Conservation (phyloP, 257 asterid genomes). For the Linaria vulgaris region DNA sequence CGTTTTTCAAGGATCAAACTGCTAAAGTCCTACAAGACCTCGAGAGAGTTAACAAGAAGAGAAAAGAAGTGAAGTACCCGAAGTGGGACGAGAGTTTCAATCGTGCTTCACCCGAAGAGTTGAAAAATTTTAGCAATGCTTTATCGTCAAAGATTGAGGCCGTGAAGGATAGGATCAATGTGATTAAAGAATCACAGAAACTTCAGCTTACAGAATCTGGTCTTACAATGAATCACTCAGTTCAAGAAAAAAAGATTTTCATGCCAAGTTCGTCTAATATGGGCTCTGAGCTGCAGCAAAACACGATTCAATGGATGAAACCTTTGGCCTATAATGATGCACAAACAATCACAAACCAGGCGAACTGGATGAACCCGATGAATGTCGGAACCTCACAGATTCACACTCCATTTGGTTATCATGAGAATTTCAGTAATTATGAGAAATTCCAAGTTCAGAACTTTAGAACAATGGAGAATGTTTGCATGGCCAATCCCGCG, state of each 20-base stretch:
- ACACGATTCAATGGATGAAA: neutral
- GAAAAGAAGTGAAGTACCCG: neutral
- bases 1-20: conserved; percentile 13
- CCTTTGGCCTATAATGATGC: conserved; percentile 2
- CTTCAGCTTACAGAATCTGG: neutral
- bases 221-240: neutral
- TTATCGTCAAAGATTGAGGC: conserved; percentile 1
- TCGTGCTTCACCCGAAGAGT: conserved; percentile 5
- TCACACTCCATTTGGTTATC: neutral
- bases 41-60: conserved; percentile 4
- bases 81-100: neutral
- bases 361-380: neutral
- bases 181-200: neutral
- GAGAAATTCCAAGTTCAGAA: neutral
- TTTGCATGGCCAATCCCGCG: neutral
- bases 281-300: neutral
- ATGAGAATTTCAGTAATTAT: neutral
- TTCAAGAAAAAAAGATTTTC: neutral
- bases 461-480: neutral
- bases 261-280: neutral
- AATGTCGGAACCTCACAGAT: neutral
- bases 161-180: conserved; percentile 19
- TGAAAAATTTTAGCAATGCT: neutral
- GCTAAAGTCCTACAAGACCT: neutral
- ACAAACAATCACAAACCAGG: neutral